Evolutionary conservation across 495 filamentous ascomycete species (phyloP).

Genomic region (Astrothelium macrocarpum): DNA sequence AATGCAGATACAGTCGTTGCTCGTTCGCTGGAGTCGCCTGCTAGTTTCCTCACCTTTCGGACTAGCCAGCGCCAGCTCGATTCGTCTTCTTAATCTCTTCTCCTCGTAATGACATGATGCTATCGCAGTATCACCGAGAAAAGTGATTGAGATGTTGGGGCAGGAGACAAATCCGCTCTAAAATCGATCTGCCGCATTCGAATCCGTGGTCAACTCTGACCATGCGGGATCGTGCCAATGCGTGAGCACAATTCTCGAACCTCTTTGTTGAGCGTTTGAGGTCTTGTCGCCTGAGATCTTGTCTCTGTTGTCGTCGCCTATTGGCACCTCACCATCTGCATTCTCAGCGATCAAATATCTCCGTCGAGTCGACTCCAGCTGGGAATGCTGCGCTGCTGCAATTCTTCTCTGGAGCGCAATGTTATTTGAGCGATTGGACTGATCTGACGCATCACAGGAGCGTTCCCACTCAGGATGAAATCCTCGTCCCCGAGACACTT

Average conservation of each 20-base stretch:
- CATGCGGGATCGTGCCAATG: not conserved
- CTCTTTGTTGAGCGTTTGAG: slow-evolving; percentile 43
- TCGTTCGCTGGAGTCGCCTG: slow-evolving; percentile 58
- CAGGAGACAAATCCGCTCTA: slow-evolving; percentile 71
- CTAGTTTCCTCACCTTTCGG: not conserved
- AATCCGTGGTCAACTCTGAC: not conserved
- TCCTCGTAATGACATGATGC: not conserved
- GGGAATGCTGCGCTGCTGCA: slow-evolving; percentile 72
- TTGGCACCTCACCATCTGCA: slow-evolving; percentile 1
- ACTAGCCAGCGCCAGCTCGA: slow-evolving; percentile 60
- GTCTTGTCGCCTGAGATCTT: slow-evolving; percentile 72
- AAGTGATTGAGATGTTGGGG: slow-evolving; percentile 65
- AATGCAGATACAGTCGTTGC: slow-evolving; percentile 54
- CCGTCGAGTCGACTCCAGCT: slow-evolving; percentile 62
- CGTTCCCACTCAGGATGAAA: slow-evolving; percentile 80
- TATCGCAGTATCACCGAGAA: not conserved
- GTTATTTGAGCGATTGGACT: slow-evolving; percentile 48
- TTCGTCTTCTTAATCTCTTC: slow-evolving; percentile 54
- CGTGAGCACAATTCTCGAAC: slow-evolving; percentile 45
- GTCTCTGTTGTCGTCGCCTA: slow-evolving; percentile 22
- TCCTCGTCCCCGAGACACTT: slow-evolving; percentile 94
- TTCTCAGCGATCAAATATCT: slow-evolving; percentile 70
- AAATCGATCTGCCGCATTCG: slow-evolving; percentile 67
- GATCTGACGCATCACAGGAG: slow-evolving; percentile 64
- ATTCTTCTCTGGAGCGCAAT: slow-evolving; percentile 64